Evolutionary conservation across 805 yeast genomes (phyloP).

Genomic region (Cyberlindnera saturnus): DNA sequence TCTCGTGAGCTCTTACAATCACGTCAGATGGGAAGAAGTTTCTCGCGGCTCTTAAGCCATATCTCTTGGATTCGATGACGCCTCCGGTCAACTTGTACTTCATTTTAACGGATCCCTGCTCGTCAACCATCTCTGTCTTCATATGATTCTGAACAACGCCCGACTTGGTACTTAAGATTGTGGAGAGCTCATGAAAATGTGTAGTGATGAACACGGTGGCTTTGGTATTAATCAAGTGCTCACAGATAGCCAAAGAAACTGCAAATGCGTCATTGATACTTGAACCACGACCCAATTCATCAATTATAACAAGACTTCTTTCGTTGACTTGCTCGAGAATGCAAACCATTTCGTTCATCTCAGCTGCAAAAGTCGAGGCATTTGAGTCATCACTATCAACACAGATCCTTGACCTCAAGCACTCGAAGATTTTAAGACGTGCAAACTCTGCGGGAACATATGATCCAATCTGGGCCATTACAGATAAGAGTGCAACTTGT

Average conservation of each 20-base stretch:
- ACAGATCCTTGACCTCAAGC: conserved; percentile 33
- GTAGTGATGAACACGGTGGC: conserved; percentile 36
- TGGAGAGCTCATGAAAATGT: conserved; percentile 38
- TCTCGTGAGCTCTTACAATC: conserved; percentile 24
- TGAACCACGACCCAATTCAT: conserved; percentile 53
- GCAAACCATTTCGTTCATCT: conserved; percentile 43
- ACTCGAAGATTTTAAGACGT: conserved; percentile 32
- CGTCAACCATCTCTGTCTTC: conserved; percentile 22
- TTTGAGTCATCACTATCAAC: conserved; percentile 26
- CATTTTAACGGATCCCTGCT: conserved; percentile 23
- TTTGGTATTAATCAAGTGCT: conserved; percentile 25
- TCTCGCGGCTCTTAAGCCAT: conserved; percentile 26
- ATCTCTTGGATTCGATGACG: conserved; percentile 22
- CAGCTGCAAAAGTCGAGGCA: conserved; percentile 38
- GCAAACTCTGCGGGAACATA: conserved; percentile 43
- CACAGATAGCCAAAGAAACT: conserved; percentile 39
- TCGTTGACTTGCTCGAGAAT: conserved; percentile 31
- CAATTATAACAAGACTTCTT: conserved; percentile 37
- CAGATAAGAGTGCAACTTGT: conserved; percentile 41
- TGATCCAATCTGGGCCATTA: conserved; percentile 56
- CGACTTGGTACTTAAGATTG: conserved; percentile 26
- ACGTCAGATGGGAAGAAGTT: conserved; percentile 21
- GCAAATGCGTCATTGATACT: conserved; percentile 47
- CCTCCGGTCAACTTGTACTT: conserved; percentile 24
- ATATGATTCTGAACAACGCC: conserved; percentile 34